Evolutionary conservation across 208 protist genomes (phyloP), one percentile per base, ranked within the genome.

Genomic region (Herpetomonas samuelpessoai): DNA sequence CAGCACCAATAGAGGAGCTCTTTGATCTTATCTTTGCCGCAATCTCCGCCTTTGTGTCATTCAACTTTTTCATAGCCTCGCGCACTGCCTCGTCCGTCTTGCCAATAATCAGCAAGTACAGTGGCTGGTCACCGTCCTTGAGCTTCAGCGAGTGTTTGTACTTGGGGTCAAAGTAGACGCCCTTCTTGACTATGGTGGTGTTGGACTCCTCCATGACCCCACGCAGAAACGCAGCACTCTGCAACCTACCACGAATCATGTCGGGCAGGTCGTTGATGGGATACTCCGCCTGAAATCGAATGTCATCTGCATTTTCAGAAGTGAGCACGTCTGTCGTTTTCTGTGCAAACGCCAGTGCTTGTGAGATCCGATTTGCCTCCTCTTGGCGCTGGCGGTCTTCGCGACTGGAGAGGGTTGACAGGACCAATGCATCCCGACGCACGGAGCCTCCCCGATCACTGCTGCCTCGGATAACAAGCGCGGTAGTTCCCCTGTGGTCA

Each of bases 211-310:
- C 80, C 21, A 65, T 62, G 27, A 92, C 70, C 2, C 67, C 57
- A 38, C 81, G 74, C 46, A 95, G 70, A 24, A 91, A 76, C 7
- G 48, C 12, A 3, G 69, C 68, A 45, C 65, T 80, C 75, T 92
- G 85, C 68, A 95, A 62, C 30, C 76, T 66, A 18, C 75, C 62
- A 9, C 88, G 79, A 24, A 95, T 76, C 25, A 72, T 52, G 28
- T 80, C 71, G 16, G 85, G 83, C 19, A 92, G 56, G 62, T 95
- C 88, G 72, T 95, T 95, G 57, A 95, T 83, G 18, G 68, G 54
- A 55, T 86, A 92, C 70, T 95, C 83, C n/a, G 65, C 68, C 62
- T 88, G 79, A 61, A 95, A 95, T 25, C 88, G 85, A 18, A 91
- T 74, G 47, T 74, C 69, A 28, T 76, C 70, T 12, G 22, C 51